Conservation (phyloP, 2,329 filamentous ascomycete genomes). For the Passalora sequoiae region DNA sequence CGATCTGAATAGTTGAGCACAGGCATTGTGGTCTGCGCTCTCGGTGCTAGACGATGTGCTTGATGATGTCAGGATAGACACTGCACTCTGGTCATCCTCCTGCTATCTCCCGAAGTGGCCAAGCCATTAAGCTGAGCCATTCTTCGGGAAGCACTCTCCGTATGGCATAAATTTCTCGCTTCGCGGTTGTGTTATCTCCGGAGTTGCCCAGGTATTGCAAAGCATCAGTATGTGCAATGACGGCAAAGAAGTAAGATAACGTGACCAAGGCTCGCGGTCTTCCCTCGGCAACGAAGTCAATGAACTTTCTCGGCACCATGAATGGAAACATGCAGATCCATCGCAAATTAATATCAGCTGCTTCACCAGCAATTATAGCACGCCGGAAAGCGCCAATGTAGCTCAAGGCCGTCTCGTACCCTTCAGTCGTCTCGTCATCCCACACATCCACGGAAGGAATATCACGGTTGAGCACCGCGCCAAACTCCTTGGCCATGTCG, state of each 20-base stretch:
- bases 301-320: conserved; percentile 29
- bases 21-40: too few relatives aligned
- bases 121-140: conserved; percentile 31
- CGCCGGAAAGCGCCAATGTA: conserved; percentile 29
- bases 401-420: conserved; percentile 27
- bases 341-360: conserved; percentile 26
- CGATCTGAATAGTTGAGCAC: too few relatives aligned
- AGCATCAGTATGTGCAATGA: conserved; percentile 26
- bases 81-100: conserved; percentile 9
- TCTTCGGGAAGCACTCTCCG: conserved; percentile 25
- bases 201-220: conserved; percentile 30
- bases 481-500: conserved; percentile 22
- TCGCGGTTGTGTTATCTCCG: conserved; percentile 21
- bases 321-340: conserved; percentile 32
- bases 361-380: conserved; percentile 24
- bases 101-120: conserved; percentile 27
- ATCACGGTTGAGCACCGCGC: conserved; percentile 21
- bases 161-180: conserved; percentile 28
- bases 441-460: conserved; percentile 19
- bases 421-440: conserved; percentile 23
- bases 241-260: conserved; percentile 34
- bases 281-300: conserved; percentile 30
- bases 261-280: conserved; percentile 34
- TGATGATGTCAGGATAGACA: background rate
- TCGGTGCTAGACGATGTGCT: conserved; percentile 1